phyloP scores from a whole-genome alignment of 805 yeast genomes.

The Yamadazyma akitaensis region DNA sequence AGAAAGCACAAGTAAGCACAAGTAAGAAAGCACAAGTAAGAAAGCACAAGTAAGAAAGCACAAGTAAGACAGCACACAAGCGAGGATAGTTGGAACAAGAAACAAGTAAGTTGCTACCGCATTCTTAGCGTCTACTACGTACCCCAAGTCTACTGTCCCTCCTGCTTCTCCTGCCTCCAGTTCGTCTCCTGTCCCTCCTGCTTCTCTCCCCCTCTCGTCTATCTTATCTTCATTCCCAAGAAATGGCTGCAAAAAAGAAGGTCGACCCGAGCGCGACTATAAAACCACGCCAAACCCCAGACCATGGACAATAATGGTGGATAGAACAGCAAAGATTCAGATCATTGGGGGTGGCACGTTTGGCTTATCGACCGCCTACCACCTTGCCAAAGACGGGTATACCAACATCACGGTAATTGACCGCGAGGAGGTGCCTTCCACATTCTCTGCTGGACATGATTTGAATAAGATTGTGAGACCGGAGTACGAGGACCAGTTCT shows the following conservation, averaged over 20 bases:
- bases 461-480: conserved; percentile 48
- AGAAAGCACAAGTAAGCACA: too few species aligned
- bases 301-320: neutral
- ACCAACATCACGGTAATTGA: conserved; percentile 36
- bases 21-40: too few species aligned
- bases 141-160: too few species aligned
- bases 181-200: too few species aligned
- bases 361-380: conserved; percentile 50
- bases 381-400: conserved; percentile 36
- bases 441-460: conserved; percentile 47
- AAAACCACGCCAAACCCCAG: neutral
- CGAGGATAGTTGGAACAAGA: too few species aligned
- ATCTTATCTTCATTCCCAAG: neutral
- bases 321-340: conserved; percentile 22
- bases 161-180: too few species aligned
- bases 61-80: too few species aligned
- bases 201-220: too few species aligned
- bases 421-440: conserved; percentile 35
- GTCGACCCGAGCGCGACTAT: conserved; percentile 3
- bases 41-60: too few species aligned
- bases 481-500: conserved; percentile 43
- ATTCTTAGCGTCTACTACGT: too few species aligned
- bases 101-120: too few species aligned
- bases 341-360: conserved; percentile 56
- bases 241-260: conserved; percentile 7